Evolutionary conservation across 176 grass and related monocot genomes (phyloP), one percentile per base, ranked within the genome.

Genomic region (Carex cristatella): DNA sequence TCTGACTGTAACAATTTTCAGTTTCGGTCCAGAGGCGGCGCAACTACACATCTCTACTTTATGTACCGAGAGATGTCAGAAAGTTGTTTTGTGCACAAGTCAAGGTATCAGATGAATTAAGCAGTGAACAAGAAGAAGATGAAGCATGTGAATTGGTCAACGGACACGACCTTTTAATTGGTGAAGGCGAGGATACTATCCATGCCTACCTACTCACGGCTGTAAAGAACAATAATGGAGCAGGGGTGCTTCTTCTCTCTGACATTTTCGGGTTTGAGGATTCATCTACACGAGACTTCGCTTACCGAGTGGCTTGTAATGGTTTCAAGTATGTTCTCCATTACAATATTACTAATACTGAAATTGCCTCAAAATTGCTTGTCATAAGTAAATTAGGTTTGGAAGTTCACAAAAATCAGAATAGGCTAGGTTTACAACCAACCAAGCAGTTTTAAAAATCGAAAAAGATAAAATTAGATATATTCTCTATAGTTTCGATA

Each of bases 171-270:
- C 37, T 99, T 48, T 79, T 94, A 18, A 91, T 99, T 62, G 93
- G 91, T 66, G 93, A 95, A 69, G 93, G 84, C 12, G 85, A 88
- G 63, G 90, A 93, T 82, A 72, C 86, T 42, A 69, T 95, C 68
- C 61, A 66, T 48, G 93, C 88, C 4, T 89, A 95, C 84, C 90
- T 99, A 14, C 61, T 95, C 23, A 90, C 87, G 69, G 96, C 96
- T 27, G 96, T 95, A 79, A 95, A 99, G 87, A 95, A 99, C 87
- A 99, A 99, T 88, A 99, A 99, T 68, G 93, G 93, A 69, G 85
- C 90, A 1, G 94, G 91, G 23, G 12, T 99, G 83, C 89, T 99
- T 42, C 83, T 99, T 72, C 86, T 99, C 61, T 92, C 96, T 75
- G 96, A 99, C 89, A 15, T 92, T 76, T 87, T 88, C 13, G 96